These are phyloP conservation scores for Claviceps africana DNA, from an alignment of 2,329 filamentous ascomycete species.

Conservation along the genomic window DNA sequence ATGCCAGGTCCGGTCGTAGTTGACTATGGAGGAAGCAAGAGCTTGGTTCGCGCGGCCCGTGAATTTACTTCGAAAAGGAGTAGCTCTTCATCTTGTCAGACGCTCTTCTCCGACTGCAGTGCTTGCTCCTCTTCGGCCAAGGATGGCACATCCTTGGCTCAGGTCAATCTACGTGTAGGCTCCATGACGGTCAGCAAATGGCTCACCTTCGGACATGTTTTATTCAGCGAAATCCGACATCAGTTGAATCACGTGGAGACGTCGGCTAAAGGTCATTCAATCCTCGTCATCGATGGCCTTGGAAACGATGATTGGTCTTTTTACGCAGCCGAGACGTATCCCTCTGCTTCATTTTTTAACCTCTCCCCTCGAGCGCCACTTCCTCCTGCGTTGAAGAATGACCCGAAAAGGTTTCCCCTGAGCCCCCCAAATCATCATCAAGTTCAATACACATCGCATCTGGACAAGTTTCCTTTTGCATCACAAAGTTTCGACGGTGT, in stretches of 20 bases:
- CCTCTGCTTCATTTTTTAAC: conserved; percentile 62
- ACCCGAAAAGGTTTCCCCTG: conserved; percentile 33
- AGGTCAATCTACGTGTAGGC: conserved; percentile 64
- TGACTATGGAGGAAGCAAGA: background rate
- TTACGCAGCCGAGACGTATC: conserved; percentile 73
- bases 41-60: background rate
- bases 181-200: conserved; percentile 80
- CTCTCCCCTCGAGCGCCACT: conserved; percentile 45
- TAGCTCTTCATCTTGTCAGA: conserved; percentile 18
- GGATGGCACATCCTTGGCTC: conserved; percentile 49
- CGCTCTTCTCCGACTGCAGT: conserved; percentile 29
- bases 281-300: conserved; percentile 69
- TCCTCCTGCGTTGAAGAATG: conserved; percentile 28
- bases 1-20: background rate
- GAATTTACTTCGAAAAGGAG: conserved; percentile 14
- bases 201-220: conserved; percentile 70
- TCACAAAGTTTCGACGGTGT: conserved; percentile 62
- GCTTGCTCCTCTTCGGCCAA: conserved; percentile 29
- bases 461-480: conserved; percentile 59
- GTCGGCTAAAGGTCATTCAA: conserved; percentile 36
- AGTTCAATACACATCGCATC: conserved; percentile 50
- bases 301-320: conserved; percentile 75
- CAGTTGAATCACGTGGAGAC: conserved; percentile 39
- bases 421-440: conserved; percentile 62
- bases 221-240: conserved; percentile 68